A percentile compares a stretch with the other conserved stretches of the same genome.
Conservation (phyloP, 163 green algal genomes). For the Chloromonas sp. region DNA sequence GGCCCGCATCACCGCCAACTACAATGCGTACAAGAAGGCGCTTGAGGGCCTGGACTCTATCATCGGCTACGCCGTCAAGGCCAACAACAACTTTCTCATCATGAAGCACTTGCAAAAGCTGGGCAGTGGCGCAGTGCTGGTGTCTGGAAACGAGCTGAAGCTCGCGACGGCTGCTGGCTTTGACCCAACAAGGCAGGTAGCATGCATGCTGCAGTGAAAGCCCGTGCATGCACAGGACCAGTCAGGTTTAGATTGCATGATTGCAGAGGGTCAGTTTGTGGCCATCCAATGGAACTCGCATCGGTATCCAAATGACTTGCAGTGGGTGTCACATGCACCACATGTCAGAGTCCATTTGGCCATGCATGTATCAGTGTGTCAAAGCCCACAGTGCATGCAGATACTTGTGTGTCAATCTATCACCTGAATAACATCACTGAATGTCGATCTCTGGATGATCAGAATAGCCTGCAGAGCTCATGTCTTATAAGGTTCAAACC, state of each 20-base stretch:
- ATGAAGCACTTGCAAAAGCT: slow-evolving; percentile 50
- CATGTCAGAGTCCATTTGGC: too few relatives aligned
- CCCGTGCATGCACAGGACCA: neutral
- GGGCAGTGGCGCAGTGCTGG: slow-evolving; percentile 85
- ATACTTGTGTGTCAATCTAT: too few relatives aligned
- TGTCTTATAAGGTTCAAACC: too few relatives aligned
- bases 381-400: too few relatives aligned
- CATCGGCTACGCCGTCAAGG: slow-evolving; percentile 95
- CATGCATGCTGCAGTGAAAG: neutral
- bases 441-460: too few relatives aligned
- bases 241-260: neutral
- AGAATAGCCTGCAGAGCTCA: too few relatives aligned
- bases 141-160: slow-evolving; percentile 85
- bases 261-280: neutral
- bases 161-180: slow-evolving; percentile 78
- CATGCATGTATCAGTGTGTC: too few relatives aligned
- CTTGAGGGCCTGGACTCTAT: slow-evolving; percentile 81
- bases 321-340: too few relatives aligned
- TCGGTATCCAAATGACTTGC: neutral
- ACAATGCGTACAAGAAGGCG: slow-evolving; percentile 77
- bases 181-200: slow-evolving; percentile 70
- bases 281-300: neutral
- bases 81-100: slow-evolving; percentile 78
- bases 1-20: slow-evolving; percentile 68
- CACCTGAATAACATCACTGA: too few relatives aligned